Evolutionary conservation across 2,329 filamentous ascomycete genomes (phyloP).

Genomic region (Cytospora paraplurivora): DNA sequence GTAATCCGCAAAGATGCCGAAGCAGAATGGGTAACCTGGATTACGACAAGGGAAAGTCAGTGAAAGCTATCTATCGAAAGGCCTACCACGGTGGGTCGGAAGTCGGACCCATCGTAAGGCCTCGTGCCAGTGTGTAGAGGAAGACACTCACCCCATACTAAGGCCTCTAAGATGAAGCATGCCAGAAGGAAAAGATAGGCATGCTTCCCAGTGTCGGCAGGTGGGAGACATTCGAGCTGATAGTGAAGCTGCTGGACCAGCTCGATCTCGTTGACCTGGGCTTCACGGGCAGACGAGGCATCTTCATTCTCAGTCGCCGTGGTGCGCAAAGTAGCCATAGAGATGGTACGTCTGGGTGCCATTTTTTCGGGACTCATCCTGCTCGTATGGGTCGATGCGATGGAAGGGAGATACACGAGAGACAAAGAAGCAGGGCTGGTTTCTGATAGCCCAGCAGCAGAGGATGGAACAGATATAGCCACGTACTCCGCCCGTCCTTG

Average conservation of each 20-base stretch:
- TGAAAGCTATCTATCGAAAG: background rate
- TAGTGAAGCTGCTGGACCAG: constrained; percentile 26
- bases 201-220: constrained; percentile 42
- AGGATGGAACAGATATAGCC: constrained; percentile 22
- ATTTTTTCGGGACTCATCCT: constrained; percentile 21
- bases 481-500: constrained; percentile 4
- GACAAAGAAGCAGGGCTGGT: constrained; percentile 10
- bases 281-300: constrained; percentile 20
- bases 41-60: constrained; percentile 19
- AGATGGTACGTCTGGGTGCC: constrained; percentile 21
- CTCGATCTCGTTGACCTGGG: constrained; percentile 17
- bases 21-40: constrained; percentile 67
- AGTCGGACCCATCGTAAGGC: background rate
- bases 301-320: constrained; percentile 26
- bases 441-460: constrained; percentile 20
- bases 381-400: constrained; percentile 15
- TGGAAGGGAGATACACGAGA: constrained; percentile 12
- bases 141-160: constrained; percentile 53
- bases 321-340: constrained; percentile 18
- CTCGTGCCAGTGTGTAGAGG: background rate
- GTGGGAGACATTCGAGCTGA: constrained; percentile 35
- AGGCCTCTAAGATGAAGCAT: constrained; percentile 53
- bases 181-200: constrained; percentile 50
- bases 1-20: constrained; percentile 71
- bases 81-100: background rate